Conservation (phyloP, 495 filamentous ascomycete genomes). For the Penicillium taxi region DNA sequence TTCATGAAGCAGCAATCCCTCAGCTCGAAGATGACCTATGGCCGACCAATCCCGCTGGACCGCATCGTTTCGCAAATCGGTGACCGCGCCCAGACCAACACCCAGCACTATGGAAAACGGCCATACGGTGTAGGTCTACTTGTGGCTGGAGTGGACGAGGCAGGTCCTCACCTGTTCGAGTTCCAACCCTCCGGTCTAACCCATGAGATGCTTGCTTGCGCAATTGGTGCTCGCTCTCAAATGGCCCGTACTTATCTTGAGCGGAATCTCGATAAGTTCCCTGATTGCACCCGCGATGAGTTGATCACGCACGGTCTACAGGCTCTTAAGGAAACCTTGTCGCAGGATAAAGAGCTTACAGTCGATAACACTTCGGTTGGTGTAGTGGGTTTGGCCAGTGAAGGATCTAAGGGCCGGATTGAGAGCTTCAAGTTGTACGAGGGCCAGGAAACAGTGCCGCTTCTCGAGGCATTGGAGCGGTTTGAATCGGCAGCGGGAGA, state of each 20-base stretch:
- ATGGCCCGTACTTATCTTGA: constrained; percentile 97
- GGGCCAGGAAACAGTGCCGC: constrained; percentile 66
- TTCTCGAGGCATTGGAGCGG: constrained; percentile 61
- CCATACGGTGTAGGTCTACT: constrained; percentile 95
- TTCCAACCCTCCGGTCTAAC: constrained; percentile 96
- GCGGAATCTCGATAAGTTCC: constrained; percentile 77
- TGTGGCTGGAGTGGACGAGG: constrained; percentile 87
- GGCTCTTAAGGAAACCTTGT: constrained; percentile 90
- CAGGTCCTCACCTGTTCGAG: constrained; percentile 92
- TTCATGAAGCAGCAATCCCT: constrained; percentile 99
- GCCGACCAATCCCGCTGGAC: constrained; percentile 80
- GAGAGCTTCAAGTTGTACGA: constrained; percentile 91
- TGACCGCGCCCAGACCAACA: constrained; percentile 95
- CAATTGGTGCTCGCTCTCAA: constrained; percentile 91
- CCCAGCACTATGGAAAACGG: constrained; percentile 92
- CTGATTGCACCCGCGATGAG: constrained; percentile 65
- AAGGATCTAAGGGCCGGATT: constrained; percentile 44
- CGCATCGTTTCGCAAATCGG: constrained; percentile 84
- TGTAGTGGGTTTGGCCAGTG: constrained; percentile 57
- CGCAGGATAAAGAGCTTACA: constrained; percentile 94
- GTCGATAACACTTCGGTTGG: constrained; percentile 92
- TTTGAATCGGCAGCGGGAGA: constrained; percentile 57
- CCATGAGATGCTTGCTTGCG: constrained; percentile 91
- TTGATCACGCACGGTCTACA: constrained; percentile 81
- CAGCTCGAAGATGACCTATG: constrained; percentile 89